A percentile compares a stretch with the other conserved stretches of the same genome.
Evolutionary conservation across 75 land plant genomes (phyloP).

Genomic region (Selaginella moellendorffii): DNA sequence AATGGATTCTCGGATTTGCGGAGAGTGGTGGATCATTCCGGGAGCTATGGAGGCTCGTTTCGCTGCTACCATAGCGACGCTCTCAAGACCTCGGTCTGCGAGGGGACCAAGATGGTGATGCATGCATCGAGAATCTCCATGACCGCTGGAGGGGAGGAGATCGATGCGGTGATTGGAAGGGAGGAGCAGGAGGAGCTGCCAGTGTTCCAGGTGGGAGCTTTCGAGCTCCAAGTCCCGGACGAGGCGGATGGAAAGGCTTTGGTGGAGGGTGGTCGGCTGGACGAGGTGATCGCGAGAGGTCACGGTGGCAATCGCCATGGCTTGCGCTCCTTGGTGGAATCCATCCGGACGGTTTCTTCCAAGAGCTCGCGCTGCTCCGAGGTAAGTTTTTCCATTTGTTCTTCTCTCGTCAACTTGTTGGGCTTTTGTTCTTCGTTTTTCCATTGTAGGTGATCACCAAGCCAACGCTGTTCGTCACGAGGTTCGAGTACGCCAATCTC

Average conservation of each 20-base stretch:
- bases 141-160: slow-evolving; percentile 74
- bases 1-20: slow-evolving; percentile 58
- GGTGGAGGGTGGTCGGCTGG: slow-evolving; percentile 25
- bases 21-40: too few species aligned
- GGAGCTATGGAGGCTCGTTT: slow-evolving; percentile 33
- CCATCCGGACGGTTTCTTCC: slow-evolving; percentile 25
- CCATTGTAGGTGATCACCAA: slow-evolving; percentile 68
- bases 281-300: slow-evolving; percentile 41
- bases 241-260: slow-evolving; percentile 16
- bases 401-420: too few species aligned
- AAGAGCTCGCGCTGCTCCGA: slow-evolving; percentile 33
- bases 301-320: slow-evolving; percentile 41
- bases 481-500: slow-evolving; percentile 93
- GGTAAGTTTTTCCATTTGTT: slow-evolving; percentile 8
- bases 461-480: slow-evolving; percentile 59
- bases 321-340: slow-evolving; percentile 39
- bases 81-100: slow-evolving; percentile 66
- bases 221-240: slow-evolving; percentile 35
- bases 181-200: slow-evolving; percentile 80
- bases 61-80: slow-evolving; percentile 56
- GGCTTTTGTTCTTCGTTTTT: neutral
- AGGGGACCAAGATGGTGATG: slow-evolving; percentile 57
- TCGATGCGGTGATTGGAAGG: slow-evolving; percentile 62
- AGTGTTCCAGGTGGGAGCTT: slow-evolving; percentile 51
- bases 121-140: slow-evolving; percentile 37